Conservation (phyloP, 176 grass and related monocot genomes). For the Cymbopogon citratus region DNA sequence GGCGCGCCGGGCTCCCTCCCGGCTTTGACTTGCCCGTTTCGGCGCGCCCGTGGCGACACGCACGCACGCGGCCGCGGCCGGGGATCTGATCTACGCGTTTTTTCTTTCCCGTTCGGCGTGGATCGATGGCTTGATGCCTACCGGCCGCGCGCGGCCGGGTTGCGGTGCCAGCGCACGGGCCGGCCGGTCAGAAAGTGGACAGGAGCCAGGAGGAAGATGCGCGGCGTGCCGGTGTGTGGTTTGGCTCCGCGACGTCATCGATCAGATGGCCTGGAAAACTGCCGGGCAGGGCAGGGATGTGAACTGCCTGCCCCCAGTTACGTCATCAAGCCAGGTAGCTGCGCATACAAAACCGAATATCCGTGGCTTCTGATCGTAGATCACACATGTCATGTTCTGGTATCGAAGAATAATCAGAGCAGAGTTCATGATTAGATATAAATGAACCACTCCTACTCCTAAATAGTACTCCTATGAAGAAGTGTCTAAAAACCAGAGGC, state of each 20-base stretch:
- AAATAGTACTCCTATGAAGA: not conserved
- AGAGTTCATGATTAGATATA: not conserved
- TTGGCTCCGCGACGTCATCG: not conserved
- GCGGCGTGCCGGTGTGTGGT: too few species aligned
- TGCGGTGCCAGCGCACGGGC: not conserved
- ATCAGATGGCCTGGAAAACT: not conserved
- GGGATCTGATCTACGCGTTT: not conserved
- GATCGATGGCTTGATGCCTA: too few species aligned
- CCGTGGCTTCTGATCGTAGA: too few species aligned
- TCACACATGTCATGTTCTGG: not conserved
- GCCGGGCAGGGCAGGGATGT: too few species aligned
- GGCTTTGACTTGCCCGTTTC: constrained; percentile 22
- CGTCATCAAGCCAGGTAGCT: too few species aligned
- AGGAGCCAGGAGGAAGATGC: too few species aligned
- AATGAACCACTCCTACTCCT: not conserved
- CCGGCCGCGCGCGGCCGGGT: too few species aligned
- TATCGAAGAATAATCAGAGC: not conserved
- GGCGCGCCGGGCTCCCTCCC: not conserved
- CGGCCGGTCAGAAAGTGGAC: not conserved
- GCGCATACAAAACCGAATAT: too few species aligned
- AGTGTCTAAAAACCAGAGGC: too few species aligned
- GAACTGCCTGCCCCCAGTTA: too few species aligned
- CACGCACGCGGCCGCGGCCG: too few species aligned
- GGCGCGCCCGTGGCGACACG: not conserved
- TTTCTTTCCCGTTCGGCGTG: too few species aligned